Evolutionary conservation across 805 yeast species (phyloP), one percentile per base, ranked within the genome.

Genomic region (Zygoascus flipseniorum): DNA sequence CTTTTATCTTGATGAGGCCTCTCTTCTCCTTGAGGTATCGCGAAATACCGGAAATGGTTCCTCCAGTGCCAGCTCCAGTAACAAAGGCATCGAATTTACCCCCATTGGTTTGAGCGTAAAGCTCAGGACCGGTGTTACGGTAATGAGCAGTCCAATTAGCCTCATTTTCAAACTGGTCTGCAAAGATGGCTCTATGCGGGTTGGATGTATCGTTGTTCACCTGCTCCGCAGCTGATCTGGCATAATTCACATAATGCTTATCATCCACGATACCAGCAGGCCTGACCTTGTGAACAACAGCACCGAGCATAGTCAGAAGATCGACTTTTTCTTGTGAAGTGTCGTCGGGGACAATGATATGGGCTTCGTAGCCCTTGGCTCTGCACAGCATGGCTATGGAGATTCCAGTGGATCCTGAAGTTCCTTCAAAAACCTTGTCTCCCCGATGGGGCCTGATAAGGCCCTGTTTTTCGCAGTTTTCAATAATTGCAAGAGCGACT

Each of bases 241-340:
- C 97, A 3, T 85, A 83, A 65, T 92, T 93, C 43, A 90, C 96
- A 64, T 93, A 92, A 66, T 92, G 98, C 56, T 80, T 79, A 0
- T 93, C 90, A 68, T 93, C 98, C 14, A 89, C 97, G 47, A 92
- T 93, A 5, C 96, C 82, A 0, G 98, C 98, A 0, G 99, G 98
- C 54, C 86, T 83, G 10, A 92, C 98, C 52, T 84, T 83, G 62
- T 87, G 89, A 8, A 92, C 78, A 1, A 71, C 76, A 0, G 97
- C 98, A 2, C 97, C 97, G 48, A 87, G 75, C 35, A 85, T 76
- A 52, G 75, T 75, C 50, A 92, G 72, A 28, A 93, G 74, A 50
- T 79, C 81, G 23, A 92, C 65, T 63, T 92, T 92, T 60, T 92
- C 99, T 1, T 73, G 73, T 0, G 95, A 84, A 0, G 98, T 93